phyloP scores from a whole-genome alignment of 1,284 basidiomycete species.

The Boletus mariae region DNA sequence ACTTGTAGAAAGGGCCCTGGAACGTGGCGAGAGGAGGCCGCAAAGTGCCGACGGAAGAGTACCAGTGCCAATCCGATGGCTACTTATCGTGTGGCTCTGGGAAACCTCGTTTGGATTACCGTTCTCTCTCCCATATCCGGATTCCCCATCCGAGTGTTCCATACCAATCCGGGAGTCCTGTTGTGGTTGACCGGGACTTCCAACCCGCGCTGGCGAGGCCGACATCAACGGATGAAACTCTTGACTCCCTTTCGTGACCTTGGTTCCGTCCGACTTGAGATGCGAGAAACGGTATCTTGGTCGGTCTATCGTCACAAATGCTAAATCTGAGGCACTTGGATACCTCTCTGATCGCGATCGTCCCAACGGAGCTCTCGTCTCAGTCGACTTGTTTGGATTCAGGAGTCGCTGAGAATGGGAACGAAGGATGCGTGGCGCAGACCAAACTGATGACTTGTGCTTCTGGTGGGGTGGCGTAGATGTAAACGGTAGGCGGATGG shows the following conservation, averaged over 20 bases:
- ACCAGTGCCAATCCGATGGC: neutral
- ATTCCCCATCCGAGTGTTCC: neutral
- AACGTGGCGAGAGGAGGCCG: conserved; percentile 13
- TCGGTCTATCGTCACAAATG: conserved; percentile 29
- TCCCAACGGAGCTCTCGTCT: conserved; percentile 14
- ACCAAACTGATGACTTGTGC: conserved; percentile 3
- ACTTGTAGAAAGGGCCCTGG: conserved; percentile 22
- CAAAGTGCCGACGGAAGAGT: conserved; percentile 9
- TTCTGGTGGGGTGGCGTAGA: conserved; percentile 15
- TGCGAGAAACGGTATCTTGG: conserved; percentile 25
- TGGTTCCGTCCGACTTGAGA: conserved; percentile 14
- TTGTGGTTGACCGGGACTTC: neutral
- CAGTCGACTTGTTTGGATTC: neutral
- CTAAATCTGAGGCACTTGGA: conserved; percentile 24
- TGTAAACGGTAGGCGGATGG: conserved; percentile 27
- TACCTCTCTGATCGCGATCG: conserved; percentile 26
- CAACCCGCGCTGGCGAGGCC: neutral
- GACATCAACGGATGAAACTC: neutral
- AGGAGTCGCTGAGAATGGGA: conserved; percentile 32
- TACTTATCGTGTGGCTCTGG: neutral
- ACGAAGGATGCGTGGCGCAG: conserved; percentile 31
- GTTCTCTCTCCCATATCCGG: conserved; percentile 1
- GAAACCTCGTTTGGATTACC: neutral
- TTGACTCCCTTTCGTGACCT: neutral
- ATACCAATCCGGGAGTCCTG: neutral